Percentiles rank a stretch among this genome's conserved stretches.
phyloP scores from a whole-genome alignment of 2,329 filamentous ascomycete genomes.

The Aspergillus thermomutatus region DNA sequence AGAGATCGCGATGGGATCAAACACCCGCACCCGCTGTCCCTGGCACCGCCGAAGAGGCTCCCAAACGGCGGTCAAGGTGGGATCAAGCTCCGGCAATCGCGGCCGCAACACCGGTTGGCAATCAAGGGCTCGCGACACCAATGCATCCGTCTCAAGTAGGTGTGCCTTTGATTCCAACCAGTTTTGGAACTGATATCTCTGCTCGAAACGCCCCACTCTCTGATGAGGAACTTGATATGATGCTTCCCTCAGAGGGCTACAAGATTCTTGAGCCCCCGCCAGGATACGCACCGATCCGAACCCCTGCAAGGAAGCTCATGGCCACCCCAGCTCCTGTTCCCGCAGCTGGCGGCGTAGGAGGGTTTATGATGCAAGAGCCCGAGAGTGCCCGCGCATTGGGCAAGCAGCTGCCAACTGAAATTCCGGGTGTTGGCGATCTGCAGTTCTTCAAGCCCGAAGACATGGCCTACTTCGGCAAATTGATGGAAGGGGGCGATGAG shows the following conservation, averaged over 20 bases:
- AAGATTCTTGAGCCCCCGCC: conserved; percentile 86
- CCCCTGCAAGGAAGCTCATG: conserved; percentile 71
- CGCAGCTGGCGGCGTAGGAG: conserved; percentile 61
- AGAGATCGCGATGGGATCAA: conserved; percentile 86
- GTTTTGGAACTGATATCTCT: conserved; percentile 78
- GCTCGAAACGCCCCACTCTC: conserved; percentile 77
- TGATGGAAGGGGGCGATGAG: conserved; percentile 91
- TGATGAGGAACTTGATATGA: conserved; percentile 88
- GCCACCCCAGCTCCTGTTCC: conserved; percentile 65
- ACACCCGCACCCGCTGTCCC: conserved; percentile 58
- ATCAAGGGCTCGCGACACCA: conserved; percentile 72
- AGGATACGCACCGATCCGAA: conserved; percentile 81
- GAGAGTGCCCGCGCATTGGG: conserved; percentile 78
- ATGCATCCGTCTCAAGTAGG: conserved; percentile 67
- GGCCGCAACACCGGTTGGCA: conserved; percentile 69
- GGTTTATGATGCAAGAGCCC: conserved; percentile 97
- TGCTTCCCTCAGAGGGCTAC: conserved; percentile 90
- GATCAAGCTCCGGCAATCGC: conserved; percentile 72
- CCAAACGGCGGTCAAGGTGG: conserved; percentile 82
- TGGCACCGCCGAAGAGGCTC: conserved; percentile 51
- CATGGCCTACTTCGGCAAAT: conserved; percentile 97
- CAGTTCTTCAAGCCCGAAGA: conserved; percentile 99
- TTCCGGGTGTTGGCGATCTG: conserved; percentile 90
- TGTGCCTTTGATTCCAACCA: conserved; percentile 50
- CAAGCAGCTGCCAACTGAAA: conserved; percentile 90